Conservation (phyloP, 768 basidiomycete species). For the Exidia glandulosa region DNA sequence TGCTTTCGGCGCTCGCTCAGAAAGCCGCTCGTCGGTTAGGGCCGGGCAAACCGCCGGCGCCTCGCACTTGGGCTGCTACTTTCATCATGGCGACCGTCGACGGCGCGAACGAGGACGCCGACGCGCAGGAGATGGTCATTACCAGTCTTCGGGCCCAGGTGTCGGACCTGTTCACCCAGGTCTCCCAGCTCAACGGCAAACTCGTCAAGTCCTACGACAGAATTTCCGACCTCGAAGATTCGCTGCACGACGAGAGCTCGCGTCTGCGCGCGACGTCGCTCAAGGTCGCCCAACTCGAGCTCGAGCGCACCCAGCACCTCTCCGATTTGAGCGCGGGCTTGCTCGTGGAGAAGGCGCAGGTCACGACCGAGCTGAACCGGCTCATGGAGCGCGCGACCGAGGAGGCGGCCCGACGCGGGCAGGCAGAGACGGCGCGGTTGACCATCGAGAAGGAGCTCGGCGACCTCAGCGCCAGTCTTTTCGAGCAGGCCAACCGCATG, state of each 20-base stretch:
- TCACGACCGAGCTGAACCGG: conserved; percentile 82
- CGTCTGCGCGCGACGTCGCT: conserved; percentile 48
- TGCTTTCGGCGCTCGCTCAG: too few relatives aligned
- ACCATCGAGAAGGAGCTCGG: conserved; percentile 92
- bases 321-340: conserved; percentile 84
- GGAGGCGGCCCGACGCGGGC: conserved; percentile 82
- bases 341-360: conserved; percentile 83
- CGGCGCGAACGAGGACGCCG: conserved; percentile 8
- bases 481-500: conserved; percentile 93
- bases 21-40: too few relatives aligned
- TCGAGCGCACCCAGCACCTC: conserved; percentile 78
- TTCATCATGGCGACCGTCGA: neutral
- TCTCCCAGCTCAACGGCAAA: conserved; percentile 82
- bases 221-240: conserved; percentile 86
- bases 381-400: conserved; percentile 94
- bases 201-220: conserved; percentile 88
- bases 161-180: conserved; percentile 80
- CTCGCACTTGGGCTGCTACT: neutral
- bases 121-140: conserved; percentile 80
- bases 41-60: too few relatives aligned
- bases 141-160: conserved; percentile 69
- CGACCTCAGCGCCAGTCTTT: conserved; percentile 82
- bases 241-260: conserved; percentile 57
- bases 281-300: conserved; percentile 68
- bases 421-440: conserved; percentile 71